phyloP scores from a whole-genome alignment of 306 rosid genomes.

The Phaseolus lunatus region DNA sequence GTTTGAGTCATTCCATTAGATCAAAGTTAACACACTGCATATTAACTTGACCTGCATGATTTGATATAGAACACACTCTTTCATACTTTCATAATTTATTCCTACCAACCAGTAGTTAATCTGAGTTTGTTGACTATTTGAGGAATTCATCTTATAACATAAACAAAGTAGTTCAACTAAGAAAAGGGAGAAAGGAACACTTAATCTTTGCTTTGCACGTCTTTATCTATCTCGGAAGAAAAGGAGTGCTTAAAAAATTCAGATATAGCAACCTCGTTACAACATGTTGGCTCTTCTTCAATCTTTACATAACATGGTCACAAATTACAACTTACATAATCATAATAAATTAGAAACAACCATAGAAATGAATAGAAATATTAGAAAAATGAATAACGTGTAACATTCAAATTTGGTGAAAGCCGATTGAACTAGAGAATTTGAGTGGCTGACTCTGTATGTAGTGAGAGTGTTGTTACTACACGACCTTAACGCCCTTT shows the following conservation, averaged over 20 bases:
- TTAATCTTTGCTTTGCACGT: not conserved
- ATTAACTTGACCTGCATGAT: not conserved
- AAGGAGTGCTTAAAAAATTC: not conserved
- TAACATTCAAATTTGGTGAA: slow-evolving; percentile 46
- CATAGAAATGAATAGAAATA: slow-evolving; percentile 42
- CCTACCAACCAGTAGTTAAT: not conserved
- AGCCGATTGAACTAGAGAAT: slow-evolving; percentile 28
- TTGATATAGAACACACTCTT: not conserved
- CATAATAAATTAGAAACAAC: slow-evolving; percentile 46
- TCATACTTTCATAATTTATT: not conserved
- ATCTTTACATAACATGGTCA: slow-evolving; percentile 47
- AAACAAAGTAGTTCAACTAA: slow-evolving; percentile 6
- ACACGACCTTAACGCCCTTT: slow-evolving; percentile 80
- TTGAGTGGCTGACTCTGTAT: slow-evolving; percentile 26
- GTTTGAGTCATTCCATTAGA: not conserved
- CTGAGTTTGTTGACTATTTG: slow-evolving; percentile 8
- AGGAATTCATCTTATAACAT: not conserved
- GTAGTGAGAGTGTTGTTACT: slow-evolving; percentile 30
- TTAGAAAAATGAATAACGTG: slow-evolving; percentile 41
- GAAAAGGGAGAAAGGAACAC: not conserved
- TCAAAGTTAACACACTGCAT: not conserved
- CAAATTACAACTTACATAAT: slow-evolving; percentile 56
- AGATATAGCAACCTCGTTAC: slow-evolving; percentile 37
- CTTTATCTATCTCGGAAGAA: not conserved
- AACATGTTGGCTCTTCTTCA: slow-evolving; percentile 46